Base-by-base conservation (phyloP, 306 rosid genomes). In the Casuarina equisetifolia region DNA sequence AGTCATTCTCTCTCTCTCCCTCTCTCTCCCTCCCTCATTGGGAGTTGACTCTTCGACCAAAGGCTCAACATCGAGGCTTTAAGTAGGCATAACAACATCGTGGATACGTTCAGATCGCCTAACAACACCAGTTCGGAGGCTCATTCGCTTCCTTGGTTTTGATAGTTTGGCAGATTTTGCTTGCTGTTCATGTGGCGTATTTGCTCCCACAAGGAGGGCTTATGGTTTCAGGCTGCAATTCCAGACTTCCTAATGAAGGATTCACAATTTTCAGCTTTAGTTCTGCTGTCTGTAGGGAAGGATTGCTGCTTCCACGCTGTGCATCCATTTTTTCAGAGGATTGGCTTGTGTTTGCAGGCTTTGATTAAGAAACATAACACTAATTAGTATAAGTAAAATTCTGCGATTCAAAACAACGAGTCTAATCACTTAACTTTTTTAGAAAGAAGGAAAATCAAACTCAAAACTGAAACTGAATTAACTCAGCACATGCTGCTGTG, bases 41-140 rank as follows among this genome's bases (percentile, higher is more conserved):
- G 39, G 32, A 74, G 70, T 50, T 25, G 78, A 3, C 43, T 84
- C 85, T 64, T 84, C 84, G 78, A 78, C 17, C 43, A 61, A 46
- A 42, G 74, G 85, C 69, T 78, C 83, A 39, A 63, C 36, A 17
- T 45, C 76, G 15, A 3, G 70, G 11, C 46, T 80, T 42, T 36
- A 43, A 54, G 81, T 13, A 32, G 67, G 63, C 13, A 17, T 48
- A 68, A 44, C 42, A 0, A 76, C 52, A 51, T 85, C 80, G 69
- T 61, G 87, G 46, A 93, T 71, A 49, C 92, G 94, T 6, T 70
- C 51, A 4, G 92, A 93, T 53, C 94, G 89, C 84, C 97, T 86
- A 69, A 82, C 82, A 73, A 9, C 16, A 7, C 69, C 4, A 13
- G 51, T 5, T 12, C 3, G 9, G 40, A 3, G 13, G 59, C 61